phyloP scores from a whole-genome alignment of 2,329 filamentous ascomycete genomes.

The Aspergillus sp. region DNA sequence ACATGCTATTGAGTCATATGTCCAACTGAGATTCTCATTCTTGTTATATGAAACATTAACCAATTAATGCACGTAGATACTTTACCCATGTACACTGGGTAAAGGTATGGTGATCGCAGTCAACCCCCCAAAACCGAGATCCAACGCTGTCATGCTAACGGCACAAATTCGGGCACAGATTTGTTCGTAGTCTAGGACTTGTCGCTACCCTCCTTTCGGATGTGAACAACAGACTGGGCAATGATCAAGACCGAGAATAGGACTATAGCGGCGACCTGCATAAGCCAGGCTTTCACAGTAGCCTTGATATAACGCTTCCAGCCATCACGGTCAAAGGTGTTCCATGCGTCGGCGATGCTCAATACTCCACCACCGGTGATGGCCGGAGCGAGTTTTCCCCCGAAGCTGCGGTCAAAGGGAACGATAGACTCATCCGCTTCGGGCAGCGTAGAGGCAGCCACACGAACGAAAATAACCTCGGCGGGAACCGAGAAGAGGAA shows the following conservation, averaged over 20 bases:
- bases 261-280: slow-evolving; percentile 52
- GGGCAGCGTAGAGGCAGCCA: slow-evolving; percentile 83
- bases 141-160: background rate
- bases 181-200: background rate
- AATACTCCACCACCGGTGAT: slow-evolving; percentile 73
- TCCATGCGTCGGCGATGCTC: slow-evolving; percentile 74
- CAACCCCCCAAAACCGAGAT: background rate
- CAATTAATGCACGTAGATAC: background rate
- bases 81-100: background rate
- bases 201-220: background rate
- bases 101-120: background rate
- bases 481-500: slow-evolving; percentile 72
- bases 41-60: background rate
- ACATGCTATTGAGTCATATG: background rate
- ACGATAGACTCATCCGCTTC: slow-evolving; percentile 81
- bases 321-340: slow-evolving; percentile 70
- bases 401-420: slow-evolving; percentile 85
- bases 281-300: slow-evolving; percentile 67
- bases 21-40: background rate
- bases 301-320: slow-evolving; percentile 73
- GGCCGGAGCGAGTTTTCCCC: slow-evolving; percentile 71
- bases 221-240: slow-evolving; percentile 7
- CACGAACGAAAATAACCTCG: slow-evolving; percentile 72
- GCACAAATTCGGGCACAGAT: background rate
- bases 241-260: slow-evolving; percentile 9